Percentiles rank a stretch among this genome's conserved stretches.
These are phyloP conservation scores for Zelonia costaricensis DNA, from an alignment of 208 protist species.

Conservation along the genomic window DNA sequence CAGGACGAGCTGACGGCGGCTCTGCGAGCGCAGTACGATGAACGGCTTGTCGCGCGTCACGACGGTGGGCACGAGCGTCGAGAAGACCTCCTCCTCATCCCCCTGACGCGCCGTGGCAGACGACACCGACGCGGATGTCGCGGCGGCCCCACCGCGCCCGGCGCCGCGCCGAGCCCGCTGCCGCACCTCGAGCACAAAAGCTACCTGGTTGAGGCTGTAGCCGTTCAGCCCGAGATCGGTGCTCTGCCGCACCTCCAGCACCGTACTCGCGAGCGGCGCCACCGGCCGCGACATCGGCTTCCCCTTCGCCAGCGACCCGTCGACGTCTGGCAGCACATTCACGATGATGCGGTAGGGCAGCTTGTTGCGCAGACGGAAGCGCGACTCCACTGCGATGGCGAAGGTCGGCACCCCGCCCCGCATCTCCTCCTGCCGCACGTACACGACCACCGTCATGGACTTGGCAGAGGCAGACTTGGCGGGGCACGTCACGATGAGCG, in stretches of 20 bases:
- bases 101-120: constrained; percentile 4
- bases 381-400: constrained; percentile 62
- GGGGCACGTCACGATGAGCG: constrained; percentile 35
- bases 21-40: constrained; percentile 32
- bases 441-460: constrained; percentile 36
- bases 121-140: constrained; percentile 8
- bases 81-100: constrained; percentile 29
- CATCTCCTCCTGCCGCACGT: constrained; percentile 54
- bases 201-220: constrained; percentile 28
- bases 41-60: constrained; percentile 19
- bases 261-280: constrained; percentile 20
- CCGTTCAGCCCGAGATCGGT: constrained; percentile 40
- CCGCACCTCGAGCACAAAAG: constrained; percentile 43
- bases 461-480: not conserved
- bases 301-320: constrained; percentile 22
- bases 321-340: constrained; percentile 26
- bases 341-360: constrained; percentile 68
- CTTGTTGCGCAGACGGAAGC: constrained; percentile 65
- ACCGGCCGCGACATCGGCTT: constrained; percentile 17
- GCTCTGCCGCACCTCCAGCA: constrained; percentile 45
- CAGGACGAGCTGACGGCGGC: constrained; percentile 45
- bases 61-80: constrained; percentile 18
- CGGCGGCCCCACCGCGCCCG: not conserved
- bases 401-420: constrained; percentile 71
- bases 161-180: constrained; percentile 23